phyloP scores from a whole-genome alignment of 1,284 basidiomycete species.

The Peniophora sp. region DNA sequence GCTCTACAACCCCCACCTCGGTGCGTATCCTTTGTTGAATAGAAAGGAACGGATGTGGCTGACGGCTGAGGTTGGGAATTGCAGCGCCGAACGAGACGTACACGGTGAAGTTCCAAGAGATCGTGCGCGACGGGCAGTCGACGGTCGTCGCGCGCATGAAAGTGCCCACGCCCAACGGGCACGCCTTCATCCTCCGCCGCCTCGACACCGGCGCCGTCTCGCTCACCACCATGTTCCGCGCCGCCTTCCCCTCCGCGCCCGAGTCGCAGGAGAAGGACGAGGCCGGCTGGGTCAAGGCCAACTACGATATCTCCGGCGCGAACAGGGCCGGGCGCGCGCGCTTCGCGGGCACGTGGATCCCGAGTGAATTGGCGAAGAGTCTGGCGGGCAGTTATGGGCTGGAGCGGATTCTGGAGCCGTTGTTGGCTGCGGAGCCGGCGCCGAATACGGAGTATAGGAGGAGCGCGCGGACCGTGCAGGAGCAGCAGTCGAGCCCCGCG shows the following conservation, averaged over 20 bases:
- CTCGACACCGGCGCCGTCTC: conserved; percentile 96
- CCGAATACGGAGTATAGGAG: conserved; percentile 71
- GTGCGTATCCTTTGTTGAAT: no score
- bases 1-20: no score
- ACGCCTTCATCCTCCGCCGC: conserved; percentile 92
- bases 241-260: conserved; percentile 83
- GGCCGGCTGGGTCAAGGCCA: conserved; percentile 78
- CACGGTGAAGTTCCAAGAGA: conserved; percentile 64
- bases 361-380: conserved; percentile 57
- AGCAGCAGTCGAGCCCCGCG: conserved; percentile 21
- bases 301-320: conserved; percentile 72
- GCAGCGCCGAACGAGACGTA: conserved; percentile 1
- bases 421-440: conserved; percentile 74
- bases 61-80: neutral
- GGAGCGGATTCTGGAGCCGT: conserved; percentile 49
- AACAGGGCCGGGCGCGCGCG: conserved; percentile 76
- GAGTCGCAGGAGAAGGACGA: conserved; percentile 80
- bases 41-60: neutral
- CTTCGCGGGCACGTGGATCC: conserved; percentile 89
- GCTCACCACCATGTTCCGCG: conserved; percentile 96
- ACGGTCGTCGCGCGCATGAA: conserved; percentile 86
- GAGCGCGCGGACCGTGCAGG: conserved; percentile 23
- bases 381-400: conserved; percentile 63
- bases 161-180: conserved; percentile 75
- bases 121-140: conserved; percentile 55